Conservation (phyloP, 257 asterid genomes). For the Solanum okadae region DNA sequence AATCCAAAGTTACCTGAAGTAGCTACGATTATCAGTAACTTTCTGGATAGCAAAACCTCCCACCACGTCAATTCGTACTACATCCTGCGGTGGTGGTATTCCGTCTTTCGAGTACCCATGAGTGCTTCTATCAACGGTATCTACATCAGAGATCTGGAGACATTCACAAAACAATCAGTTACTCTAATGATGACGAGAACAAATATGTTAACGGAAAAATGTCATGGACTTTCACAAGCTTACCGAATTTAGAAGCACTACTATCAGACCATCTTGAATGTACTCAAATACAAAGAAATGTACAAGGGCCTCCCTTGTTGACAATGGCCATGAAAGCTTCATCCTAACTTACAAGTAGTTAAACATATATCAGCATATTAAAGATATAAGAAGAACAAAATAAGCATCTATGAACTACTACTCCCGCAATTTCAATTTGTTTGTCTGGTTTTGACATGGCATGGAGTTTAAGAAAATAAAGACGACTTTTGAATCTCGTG, state of each 20-base stretch:
- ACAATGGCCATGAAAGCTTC: constrained; percentile 95
- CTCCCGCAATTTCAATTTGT: not conserved
- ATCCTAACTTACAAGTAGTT: constrained; percentile 78
- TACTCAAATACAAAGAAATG: constrained; percentile 72
- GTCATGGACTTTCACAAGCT: not conserved
- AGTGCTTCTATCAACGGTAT: constrained; percentile 41
- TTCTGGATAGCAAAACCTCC: constrained; percentile 88
- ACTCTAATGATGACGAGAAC: not conserved
- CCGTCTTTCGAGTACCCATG: constrained; percentile 75
- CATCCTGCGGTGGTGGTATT: constrained; percentile 55
- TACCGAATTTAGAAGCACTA: constrained; percentile 84
- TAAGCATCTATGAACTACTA: not conserved
- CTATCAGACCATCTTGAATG: constrained; percentile 64
- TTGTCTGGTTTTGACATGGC: not conserved
- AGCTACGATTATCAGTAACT: constrained; percentile 58
- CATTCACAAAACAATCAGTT: not conserved
- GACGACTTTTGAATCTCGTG: not conserved
- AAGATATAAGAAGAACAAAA: not conserved
- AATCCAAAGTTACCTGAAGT: constrained; percentile 50
- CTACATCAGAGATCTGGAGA: constrained; percentile 64
- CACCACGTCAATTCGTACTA: constrained; percentile 67
- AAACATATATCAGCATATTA: constrained; percentile 18
- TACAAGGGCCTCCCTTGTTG: constrained; percentile 67
- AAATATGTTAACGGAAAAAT: not conserved
- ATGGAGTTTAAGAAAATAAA: not conserved